Evolutionary conservation across 148 eudicot genomes (phyloP).

Genomic region (Hydrangea macrophylla): DNA sequence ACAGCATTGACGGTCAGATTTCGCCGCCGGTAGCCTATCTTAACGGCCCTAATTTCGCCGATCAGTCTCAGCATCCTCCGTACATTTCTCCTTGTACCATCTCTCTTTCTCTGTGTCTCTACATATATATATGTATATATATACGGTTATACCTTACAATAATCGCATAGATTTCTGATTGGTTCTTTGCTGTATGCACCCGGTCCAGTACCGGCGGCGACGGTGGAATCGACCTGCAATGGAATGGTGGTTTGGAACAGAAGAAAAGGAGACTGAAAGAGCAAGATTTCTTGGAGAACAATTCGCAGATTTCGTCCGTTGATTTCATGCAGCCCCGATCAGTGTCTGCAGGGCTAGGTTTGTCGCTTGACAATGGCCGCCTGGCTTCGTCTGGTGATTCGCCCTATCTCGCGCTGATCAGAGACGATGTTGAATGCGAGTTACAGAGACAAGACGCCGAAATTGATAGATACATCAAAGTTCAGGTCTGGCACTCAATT

Average conservation of each 20-base stretch:
- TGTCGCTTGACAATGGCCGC: slow-evolving; percentile 51
- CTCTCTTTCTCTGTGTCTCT: not conserved
- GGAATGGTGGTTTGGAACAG: slow-evolving; percentile 38
- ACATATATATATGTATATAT: not conserved
- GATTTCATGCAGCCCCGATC: slow-evolving; percentile 57
- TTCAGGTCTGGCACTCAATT: slow-evolving; percentile 46
- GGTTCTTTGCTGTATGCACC: slow-evolving; percentile 29
- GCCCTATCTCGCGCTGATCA: slow-evolving; percentile 27
- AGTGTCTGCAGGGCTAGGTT: slow-evolving; percentile 56
- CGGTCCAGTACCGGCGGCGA: slow-evolving; percentile 51
- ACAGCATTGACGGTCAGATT: slow-evolving; percentile 42
- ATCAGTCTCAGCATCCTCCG: slow-evolving; percentile 53
- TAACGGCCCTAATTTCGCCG: slow-evolving; percentile 27
- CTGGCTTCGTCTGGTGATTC: slow-evolving; percentile 56
- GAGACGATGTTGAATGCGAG: slow-evolving; percentile 57
- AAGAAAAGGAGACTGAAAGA: slow-evolving; percentile 47
- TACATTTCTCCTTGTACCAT: slow-evolving; percentile 53
- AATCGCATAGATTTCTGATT: not conserved
- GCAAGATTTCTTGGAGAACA: slow-evolving; percentile 54
- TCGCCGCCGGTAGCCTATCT: slow-evolving; percentile 35
- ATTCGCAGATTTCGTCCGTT: slow-evolving; percentile 50
- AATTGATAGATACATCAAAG: slow-evolving; percentile 56
- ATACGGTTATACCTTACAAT: too few relatives aligned
- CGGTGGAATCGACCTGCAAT: slow-evolving; percentile 38
- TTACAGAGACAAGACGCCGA: slow-evolving; percentile 55